phyloP scores from a whole-genome alignment of 2,329 filamentous ascomycete genomes.

The Podosphaera fusca region DNA sequence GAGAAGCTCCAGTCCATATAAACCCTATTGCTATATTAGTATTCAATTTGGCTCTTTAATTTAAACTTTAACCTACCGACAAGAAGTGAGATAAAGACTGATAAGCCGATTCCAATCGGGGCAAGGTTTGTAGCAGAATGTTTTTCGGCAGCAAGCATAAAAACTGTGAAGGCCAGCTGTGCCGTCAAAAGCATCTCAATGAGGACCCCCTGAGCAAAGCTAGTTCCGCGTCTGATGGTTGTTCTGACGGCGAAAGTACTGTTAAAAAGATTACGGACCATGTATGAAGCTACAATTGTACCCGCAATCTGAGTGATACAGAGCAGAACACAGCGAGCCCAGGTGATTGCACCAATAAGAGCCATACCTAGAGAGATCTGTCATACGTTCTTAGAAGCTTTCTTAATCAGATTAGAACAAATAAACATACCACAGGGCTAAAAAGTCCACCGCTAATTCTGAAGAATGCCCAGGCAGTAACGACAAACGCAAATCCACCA shows the following conservation, averaged over 20 bases:
- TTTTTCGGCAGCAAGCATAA: slow-evolving; percentile 29
- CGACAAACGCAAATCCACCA: slow-evolving; percentile 18
- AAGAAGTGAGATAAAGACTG: slow-evolving; percentile 23
- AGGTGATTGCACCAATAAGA: slow-evolving; percentile 17
- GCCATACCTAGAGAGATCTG: slow-evolving; percentile 19
- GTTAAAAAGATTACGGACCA: slow-evolving; percentile 22
- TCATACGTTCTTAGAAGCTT: neutral
- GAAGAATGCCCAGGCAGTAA: slow-evolving; percentile 25
- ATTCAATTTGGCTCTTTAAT: neutral
- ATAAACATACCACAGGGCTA: slow-evolving; percentile 22
- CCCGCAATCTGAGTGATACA: slow-evolving; percentile 16
- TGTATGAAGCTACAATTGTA: slow-evolving; percentile 19
- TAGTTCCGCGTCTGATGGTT: slow-evolving; percentile 19
- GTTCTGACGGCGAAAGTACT: slow-evolving; percentile 22
- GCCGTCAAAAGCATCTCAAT: slow-evolving; percentile 27
- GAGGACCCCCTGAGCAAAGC: slow-evolving; percentile 23
- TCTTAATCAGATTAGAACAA: neutral
- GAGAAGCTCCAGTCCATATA: slow-evolving; percentile 24
- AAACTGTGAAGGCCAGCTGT: slow-evolving; percentile 25
- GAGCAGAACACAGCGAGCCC: slow-evolving; percentile 15
- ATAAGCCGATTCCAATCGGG: slow-evolving; percentile 24
- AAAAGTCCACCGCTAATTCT: slow-evolving; percentile 27
- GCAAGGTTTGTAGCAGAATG: slow-evolving; percentile 25
- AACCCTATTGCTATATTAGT: slow-evolving; percentile 16
- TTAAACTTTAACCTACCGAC: slow-evolving; percentile 12